Evolutionary conservation across 108 stramenopile species (phyloP).

Genomic region (Cyclotella kingstonii): DNA sequence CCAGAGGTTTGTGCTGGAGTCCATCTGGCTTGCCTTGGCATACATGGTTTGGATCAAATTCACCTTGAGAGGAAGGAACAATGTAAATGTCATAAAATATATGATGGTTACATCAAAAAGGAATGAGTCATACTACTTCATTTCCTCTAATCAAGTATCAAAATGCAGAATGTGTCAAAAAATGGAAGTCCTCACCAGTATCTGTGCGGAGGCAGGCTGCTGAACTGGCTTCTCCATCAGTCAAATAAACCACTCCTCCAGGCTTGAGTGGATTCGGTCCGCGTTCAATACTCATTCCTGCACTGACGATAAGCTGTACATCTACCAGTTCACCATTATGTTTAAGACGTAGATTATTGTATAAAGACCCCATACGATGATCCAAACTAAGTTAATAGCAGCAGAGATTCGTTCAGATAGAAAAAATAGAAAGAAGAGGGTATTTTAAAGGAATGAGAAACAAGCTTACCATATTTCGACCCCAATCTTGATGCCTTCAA

Average conservation of each 20-base stretch:
- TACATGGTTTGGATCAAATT: slow-evolving; percentile 43
- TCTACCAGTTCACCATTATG: slow-evolving; percentile 34
- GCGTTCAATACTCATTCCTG: slow-evolving; percentile 44
- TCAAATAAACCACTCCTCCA: slow-evolving; percentile 48
- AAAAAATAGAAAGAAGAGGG: too few species aligned
- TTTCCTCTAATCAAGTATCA: too few species aligned
- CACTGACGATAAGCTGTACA: slow-evolving; percentile 35
- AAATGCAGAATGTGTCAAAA: too few species aligned
- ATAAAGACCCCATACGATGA: slow-evolving; percentile 36
- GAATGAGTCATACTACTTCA: too few species aligned
- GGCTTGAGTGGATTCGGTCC: slow-evolving; percentile 41
- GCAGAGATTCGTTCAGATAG: too few species aligned
- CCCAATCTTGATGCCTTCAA: slow-evolving; percentile 39
- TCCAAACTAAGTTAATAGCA: slow-evolving; percentile 13
- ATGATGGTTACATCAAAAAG: too few species aligned
- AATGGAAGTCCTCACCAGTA: slow-evolving; percentile 13
- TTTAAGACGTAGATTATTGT: slow-evolving; percentile 13
- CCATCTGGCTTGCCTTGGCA: slow-evolving; percentile 33
- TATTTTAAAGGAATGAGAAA: background rate
- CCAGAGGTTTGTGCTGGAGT: slow-evolving; percentile 31
- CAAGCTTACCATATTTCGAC: slow-evolving; percentile 33
- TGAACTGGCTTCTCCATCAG: slow-evolving; percentile 42
- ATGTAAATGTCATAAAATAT: too few species aligned
- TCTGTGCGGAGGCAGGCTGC: slow-evolving; percentile 42
- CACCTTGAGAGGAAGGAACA: too few species aligned